Evolutionary conservation across 148 eudicot genomes (phyloP), one percentile per base, ranked within the genome.

Genomic region (Rhododendron griersonianum): DNA sequence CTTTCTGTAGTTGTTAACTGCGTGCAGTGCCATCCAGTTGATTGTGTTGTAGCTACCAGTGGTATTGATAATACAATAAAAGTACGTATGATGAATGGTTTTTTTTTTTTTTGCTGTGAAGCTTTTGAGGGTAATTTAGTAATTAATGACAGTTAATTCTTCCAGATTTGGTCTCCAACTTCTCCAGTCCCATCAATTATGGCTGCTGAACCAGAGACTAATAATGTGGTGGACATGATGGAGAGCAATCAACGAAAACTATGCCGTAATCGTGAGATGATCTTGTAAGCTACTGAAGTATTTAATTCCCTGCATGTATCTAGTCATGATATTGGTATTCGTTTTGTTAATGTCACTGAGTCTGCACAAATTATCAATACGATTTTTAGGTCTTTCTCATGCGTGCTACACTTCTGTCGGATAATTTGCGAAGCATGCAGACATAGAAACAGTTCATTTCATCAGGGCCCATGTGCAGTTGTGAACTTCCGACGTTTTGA

Each of bases 41-140:
- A 97, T 86, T 91, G 93, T 86, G 94, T 93, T 65, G 91, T 97
- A 81, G 99, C 99, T 81, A 97, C 98, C 11, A 97, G 99, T 87
- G 99, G 99, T 65, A 94, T 97, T 82, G 99, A 97, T 89, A 95
- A 50, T 88, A 97, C 98, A 69, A 94, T 95, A 78, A 97, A 97
- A 98, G 99, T 97, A 83, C 81, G 87, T 75, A 19, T 48, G 87
- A 48, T 86, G 78, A 85, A 18, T 23, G 11, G 30, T n/a, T n/a
- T 8, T 35, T 39, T n/a, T 7, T 35, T 30, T 30, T 61, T 73
- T 11, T 79, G 78, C 41, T 84, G 61, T 41, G 35, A 13, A 57
- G 15, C 65, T 41, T 47, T 73, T 21, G 33, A 37, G 45, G 59
- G 30, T 84, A 35, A 47, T 51, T 37, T 53, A 50, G 80, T 88